These are phyloP conservation scores for Saksenaea oblongispora DNA, from an alignment of 371 early-diverging fungal species.

Conservation along the genomic window DNA sequence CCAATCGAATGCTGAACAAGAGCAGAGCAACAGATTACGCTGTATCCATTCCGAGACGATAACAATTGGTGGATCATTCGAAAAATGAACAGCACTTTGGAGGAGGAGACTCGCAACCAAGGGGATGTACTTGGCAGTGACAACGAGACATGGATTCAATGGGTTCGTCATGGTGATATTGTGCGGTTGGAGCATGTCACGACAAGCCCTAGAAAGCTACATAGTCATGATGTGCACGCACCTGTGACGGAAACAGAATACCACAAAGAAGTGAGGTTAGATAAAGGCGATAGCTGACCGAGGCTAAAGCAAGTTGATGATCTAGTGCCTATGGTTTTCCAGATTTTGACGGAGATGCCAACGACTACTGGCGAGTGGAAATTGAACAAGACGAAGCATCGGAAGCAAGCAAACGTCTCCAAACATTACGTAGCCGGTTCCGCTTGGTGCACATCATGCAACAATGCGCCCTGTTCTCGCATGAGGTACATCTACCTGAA, in stretches of 20 bases:
- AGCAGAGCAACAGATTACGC: constrained; percentile 90
- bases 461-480: constrained; percentile 81
- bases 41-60: constrained; percentile 87
- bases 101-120: constrained; percentile 40
- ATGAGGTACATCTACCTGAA: constrained; percentile 83
- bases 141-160: constrained; percentile 38
- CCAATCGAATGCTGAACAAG: not conserved
- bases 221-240: constrained; percentile 57
- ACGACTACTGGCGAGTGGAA: constrained; percentile 80
- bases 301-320: constrained; percentile 22
- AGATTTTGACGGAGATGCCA: constrained; percentile 44
- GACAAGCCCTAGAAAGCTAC: constrained; percentile 71
- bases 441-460: constrained; percentile 76
- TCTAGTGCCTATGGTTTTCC: constrained; percentile 61
- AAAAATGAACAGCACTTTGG: constrained; percentile 50
- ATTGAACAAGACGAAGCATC: constrained; percentile 63
- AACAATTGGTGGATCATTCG: constrained; percentile 88
- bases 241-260: constrained; percentile 88
- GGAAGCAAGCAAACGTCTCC: constrained; percentile 53
- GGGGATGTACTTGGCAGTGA: constrained; percentile 38
- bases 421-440: constrained; percentile 74
- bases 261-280: constrained; percentile 82
- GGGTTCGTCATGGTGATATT: constrained; percentile 68
- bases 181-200: constrained; percentile 75
- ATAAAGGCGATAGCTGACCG: too few species aligned